Evolutionary conservation across 495 filamentous ascomycete genomes (phyloP).

Genomic region (Tuber aestivum): DNA sequence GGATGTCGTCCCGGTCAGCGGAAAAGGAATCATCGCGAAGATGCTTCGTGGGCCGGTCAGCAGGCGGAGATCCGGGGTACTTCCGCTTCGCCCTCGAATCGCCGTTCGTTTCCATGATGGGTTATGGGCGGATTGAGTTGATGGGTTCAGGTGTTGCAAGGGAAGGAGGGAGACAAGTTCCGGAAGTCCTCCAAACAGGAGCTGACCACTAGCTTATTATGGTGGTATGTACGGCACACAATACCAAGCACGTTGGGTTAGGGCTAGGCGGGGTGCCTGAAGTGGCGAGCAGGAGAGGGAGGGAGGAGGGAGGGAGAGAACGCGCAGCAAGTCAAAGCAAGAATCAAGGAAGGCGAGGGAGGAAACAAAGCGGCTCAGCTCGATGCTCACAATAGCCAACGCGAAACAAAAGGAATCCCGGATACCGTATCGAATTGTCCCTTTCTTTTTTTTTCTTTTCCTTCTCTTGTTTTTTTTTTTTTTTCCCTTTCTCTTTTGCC

Average conservation of each 20-base stretch:
- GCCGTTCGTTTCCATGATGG: constrained; percentile 52
- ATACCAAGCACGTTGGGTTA: background rate
- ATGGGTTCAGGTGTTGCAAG: background rate
- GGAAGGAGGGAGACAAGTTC: background rate
- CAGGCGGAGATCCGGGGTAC: constrained; percentile 50
- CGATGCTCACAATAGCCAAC: background rate
- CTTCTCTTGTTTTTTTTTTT: background rate
- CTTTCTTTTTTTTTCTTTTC: background rate
- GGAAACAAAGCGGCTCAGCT: constrained; percentile 1
- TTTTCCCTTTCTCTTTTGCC: too few relatives aligned
- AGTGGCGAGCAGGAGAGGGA: background rate
- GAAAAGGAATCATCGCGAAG: constrained; percentile 45
- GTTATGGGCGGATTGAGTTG: constrained; percentile 1
- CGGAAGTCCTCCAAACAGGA: background rate
- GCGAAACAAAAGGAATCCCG: background rate
- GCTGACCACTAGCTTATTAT: background rate
- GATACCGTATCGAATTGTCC: background rate
- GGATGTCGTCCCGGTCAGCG: constrained; percentile 47
- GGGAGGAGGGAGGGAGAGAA: background rate
- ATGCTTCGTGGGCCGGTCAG: constrained; percentile 56
- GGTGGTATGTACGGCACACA: background rate
- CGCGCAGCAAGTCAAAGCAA: background rate
- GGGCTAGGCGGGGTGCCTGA: background rate
- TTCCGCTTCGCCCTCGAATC: constrained; percentile 55
- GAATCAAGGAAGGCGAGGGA: background rate